A percentile compares a stretch with the other conserved stretches of the same genome.
phyloP scores from a whole-genome alignment of 2,329 filamentous ascomycete species.

The Metarhizium rileyi region DNA sequence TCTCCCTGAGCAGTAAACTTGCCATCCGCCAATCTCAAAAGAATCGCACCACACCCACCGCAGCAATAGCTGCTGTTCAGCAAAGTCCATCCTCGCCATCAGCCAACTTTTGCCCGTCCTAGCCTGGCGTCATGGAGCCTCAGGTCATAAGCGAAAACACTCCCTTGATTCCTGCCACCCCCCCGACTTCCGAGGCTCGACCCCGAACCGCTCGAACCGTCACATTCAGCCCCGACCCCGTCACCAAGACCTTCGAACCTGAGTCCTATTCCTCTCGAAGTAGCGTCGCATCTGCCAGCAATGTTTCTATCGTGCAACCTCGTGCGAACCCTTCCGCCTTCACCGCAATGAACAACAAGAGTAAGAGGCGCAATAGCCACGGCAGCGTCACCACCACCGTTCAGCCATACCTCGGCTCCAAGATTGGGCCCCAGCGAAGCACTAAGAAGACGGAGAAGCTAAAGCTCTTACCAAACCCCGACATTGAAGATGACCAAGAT shows the following conservation, averaged over 20 bases:
- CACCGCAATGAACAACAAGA: slow-evolving; percentile 74
- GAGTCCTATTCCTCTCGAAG: slow-evolving; percentile 23
- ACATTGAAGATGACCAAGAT: slow-evolving; percentile 66
- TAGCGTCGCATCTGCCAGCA: slow-evolving; percentile 12
- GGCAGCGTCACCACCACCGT: slow-evolving; percentile 36
- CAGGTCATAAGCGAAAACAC: slow-evolving; percentile 22
- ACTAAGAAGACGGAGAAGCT: slow-evolving; percentile 95
- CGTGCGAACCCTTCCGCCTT: slow-evolving; percentile 48
- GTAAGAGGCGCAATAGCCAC: slow-evolving; percentile 78
- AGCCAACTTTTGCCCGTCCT: neutral
- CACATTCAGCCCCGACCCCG: slow-evolving; percentile 65
- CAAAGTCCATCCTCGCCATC: neutral
- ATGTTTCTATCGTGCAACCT: slow-evolving; percentile 22
- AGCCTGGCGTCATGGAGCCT: slow-evolving; percentile 14
- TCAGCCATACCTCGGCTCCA: slow-evolving; percentile 36
- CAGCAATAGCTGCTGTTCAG: neutral
- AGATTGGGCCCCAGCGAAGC: slow-evolving; percentile 89
- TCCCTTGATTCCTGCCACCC: slow-evolving; percentile 20
- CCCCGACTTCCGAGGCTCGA: slow-evolving; percentile 21
- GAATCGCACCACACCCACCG: neutral
- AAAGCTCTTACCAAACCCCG: slow-evolving; percentile 89
- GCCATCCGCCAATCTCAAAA: neutral
- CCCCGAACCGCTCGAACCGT: slow-evolving; percentile 51
- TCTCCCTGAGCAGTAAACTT: neutral
- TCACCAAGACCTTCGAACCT: slow-evolving; percentile 50